phyloP scores from a whole-genome alignment of 2,329 filamentous ascomycete species.

The Fusarium guadeloupense region DNA sequence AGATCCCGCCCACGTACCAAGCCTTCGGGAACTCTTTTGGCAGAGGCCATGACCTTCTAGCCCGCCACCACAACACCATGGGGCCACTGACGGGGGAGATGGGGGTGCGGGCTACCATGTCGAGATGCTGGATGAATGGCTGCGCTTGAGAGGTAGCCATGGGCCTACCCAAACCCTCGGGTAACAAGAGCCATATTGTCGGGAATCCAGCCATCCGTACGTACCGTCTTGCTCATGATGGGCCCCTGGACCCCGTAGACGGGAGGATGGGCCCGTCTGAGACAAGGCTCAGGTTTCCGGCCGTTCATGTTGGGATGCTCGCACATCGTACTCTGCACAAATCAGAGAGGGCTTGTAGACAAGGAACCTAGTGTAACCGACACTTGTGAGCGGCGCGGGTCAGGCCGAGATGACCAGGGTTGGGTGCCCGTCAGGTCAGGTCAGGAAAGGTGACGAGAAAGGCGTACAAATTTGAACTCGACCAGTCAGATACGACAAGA shows the following conservation, averaged over 20 bases:
- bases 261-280: slow-evolving; percentile 28
- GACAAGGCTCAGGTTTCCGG: slow-evolving; percentile 29
- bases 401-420: slow-evolving; percentile 29
- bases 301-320: slow-evolving; percentile 2
- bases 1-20: slow-evolving; percentile 44
- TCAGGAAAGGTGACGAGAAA: slow-evolving; percentile 5
- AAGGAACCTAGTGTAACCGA: slow-evolving; percentile 19
- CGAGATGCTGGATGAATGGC: slow-evolving; percentile 8
- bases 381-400: slow-evolving; percentile 25
- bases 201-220: slow-evolving; percentile 22
- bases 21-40: slow-evolving; percentile 41
- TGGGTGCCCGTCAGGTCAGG: slow-evolving; percentile 6
- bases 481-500: slow-evolving; percentile 30
- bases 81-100: slow-evolving; percentile 12
- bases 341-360: slow-evolving; percentile 1
- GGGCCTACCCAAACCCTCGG: slow-evolving; percentile 22
- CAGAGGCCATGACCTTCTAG: slow-evolving; percentile 25
- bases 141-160: slow-evolving; percentile 2
- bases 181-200: slow-evolving; percentile 29
- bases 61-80: slow-evolving; percentile 30
- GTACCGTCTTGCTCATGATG: slow-evolving; percentile 5
- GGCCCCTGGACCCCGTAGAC: slow-evolving; percentile 29
- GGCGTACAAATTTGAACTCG: slow-evolving; percentile 16
- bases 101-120: slow-evolving; percentile 19
- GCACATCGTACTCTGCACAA: slow-evolving; percentile 5